Conservation (phyloP, 2,329 filamentous ascomycete genomes). For the Xylaria arbuscula region DNA sequence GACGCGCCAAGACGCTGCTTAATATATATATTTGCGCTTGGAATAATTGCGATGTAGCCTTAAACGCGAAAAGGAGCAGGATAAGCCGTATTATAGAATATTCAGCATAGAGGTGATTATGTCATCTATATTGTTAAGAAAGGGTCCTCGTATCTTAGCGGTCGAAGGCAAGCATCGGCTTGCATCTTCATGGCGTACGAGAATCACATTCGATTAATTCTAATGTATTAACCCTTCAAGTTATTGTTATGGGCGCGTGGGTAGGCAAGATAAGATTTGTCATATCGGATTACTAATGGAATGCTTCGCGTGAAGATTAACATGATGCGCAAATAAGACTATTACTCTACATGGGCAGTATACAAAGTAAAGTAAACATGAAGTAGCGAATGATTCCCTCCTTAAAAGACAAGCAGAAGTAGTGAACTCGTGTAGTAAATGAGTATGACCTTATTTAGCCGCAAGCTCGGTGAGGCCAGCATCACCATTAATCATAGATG, state of each 20-base stretch:
- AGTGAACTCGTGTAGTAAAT: not conserved
- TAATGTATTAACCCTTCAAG: no score
- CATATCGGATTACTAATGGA: no score
- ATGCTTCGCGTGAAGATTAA: no score
- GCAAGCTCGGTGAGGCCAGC: slow-evolving; percentile 18
- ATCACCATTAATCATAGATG: slow-evolving; percentile 8
- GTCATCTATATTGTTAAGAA: not conserved
- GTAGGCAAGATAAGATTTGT: no score
- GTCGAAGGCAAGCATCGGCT: not conserved
- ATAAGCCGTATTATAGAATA: not conserved
- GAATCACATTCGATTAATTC: no score
- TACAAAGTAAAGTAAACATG: not conserved
- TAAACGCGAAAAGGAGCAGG: not conserved
- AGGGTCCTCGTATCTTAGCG: not conserved
- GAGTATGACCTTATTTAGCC: not conserved
- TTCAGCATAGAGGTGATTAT: not conserved
- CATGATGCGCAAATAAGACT: no score
- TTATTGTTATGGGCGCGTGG: no score
- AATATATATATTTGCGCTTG: no score
- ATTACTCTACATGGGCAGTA: not conserved
- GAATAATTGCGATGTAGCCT: no score
- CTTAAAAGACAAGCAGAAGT: not conserved
- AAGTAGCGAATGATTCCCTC: not conserved
- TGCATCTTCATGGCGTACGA: not conserved
- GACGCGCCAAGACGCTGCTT: not conserved